Evolutionary conservation across 139 green algal species (phyloP), one percentile per base, ranked within the genome.

Genomic region (Coelastrella sp.): DNA sequence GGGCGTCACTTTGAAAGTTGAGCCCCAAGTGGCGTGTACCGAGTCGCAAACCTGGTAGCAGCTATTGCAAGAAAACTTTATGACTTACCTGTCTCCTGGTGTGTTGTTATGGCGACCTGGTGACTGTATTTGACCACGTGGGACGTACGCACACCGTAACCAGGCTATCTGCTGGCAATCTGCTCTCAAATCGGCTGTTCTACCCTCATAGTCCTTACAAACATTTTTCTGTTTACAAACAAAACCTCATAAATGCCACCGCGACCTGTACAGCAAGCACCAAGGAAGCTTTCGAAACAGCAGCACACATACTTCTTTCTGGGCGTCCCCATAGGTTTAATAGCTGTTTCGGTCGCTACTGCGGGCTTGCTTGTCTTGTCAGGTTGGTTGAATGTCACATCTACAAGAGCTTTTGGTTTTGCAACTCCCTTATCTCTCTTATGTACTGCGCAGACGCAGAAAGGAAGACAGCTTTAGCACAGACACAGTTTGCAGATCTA

Each of bases 351-450:
- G 11, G 74, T 87, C 5, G 73, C 71, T 19, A 13, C 72, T 30
- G 23, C 85, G 2, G 86, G 86, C 0, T 50, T 89, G 7, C 8
- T 74, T n/a, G 50, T 89, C 1, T 11, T 89, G 0, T 37, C 75
- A 32, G 86, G 86, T 89, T 34, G 40, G 81, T n/a, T n/a, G n/a
- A n/a, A 21, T 51, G 2, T 37, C 8, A n/a, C 19, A 17, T 69
- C 27, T 7, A 37, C 32, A 23, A 15, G 30, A 40, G 75, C 45
- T n/a, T n/a, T n/a, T n/a, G 45, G 45, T 57, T 13, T 13, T n/a
- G n/a, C n/a, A 79, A 40, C 43, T 25, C 23, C 40, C 35, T 40
- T n/a, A 25, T 4, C 9, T 40, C 40, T 43, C 19, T 32, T 19
- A 66, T 23, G 6, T 32, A 30, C 45, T 23, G 2, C 48, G 66